These are phyloP conservation scores for Murraya koenigii DNA, from an alignment of 345 rosid genomes.

Conservation along the genomic window DNA sequence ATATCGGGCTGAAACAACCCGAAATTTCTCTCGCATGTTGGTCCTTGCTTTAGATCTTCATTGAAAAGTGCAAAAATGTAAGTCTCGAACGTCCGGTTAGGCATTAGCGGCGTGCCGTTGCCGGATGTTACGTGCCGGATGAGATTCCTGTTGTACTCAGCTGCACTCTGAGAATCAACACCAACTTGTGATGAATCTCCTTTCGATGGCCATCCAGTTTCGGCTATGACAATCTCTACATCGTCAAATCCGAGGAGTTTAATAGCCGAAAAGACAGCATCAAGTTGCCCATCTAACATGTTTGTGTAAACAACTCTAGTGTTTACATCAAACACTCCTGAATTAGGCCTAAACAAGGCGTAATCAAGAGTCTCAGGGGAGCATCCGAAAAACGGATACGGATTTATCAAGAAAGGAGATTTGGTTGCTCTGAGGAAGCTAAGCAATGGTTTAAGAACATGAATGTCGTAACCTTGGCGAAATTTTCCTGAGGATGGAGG, in stretches of 20 bases:
- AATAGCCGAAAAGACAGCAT: constrained; percentile 80
- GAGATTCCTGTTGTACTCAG: constrained; percentile 61
- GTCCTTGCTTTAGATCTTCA: constrained; percentile 81
- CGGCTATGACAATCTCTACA: constrained; percentile 75
- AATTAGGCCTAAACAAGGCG: constrained; percentile 67
- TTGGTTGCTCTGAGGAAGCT: constrained; percentile 57
- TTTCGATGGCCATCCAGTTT: constrained; percentile 86
- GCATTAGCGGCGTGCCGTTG: constrained; percentile 81
- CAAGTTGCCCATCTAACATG: constrained; percentile 92
- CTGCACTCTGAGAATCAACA: constrained; percentile 50
- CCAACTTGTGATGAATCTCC: constrained; percentile 67
- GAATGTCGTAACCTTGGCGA: constrained; percentile 57
- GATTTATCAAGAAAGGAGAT: constrained; percentile 78
- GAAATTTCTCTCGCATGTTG: constrained; percentile 65
- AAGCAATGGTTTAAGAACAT: constrained; percentile 70
- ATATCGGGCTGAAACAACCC: constrained; percentile 66
- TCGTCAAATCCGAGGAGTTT: constrained; percentile 59
- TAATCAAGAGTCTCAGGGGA: constrained; percentile 59
- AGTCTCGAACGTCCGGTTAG: constrained; percentile 75
- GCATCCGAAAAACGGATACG: constrained; percentile 84
- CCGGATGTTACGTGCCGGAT: constrained; percentile 59
- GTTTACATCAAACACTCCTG: constrained; percentile 51
- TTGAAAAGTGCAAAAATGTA: constrained; percentile 85
- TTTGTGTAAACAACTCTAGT: constrained; percentile 57
- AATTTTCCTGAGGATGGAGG: constrained; percentile 79